These are phyloP conservation scores for Geranium incanum DNA, from an alignment of 441 rosid genomes.

Conservation along the genomic window DNA sequence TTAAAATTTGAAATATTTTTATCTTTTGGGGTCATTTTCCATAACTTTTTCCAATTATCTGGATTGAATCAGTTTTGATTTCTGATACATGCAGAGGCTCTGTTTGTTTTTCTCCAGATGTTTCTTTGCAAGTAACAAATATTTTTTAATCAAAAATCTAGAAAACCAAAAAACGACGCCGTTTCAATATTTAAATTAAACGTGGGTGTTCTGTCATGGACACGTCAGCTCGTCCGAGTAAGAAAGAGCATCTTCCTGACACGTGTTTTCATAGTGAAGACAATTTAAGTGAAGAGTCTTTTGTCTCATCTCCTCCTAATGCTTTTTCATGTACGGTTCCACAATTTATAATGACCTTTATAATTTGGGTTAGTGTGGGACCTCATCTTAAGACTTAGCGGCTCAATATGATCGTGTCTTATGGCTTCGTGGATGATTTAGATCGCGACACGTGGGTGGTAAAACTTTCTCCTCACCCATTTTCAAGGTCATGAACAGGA, in stretches of 20 bases:
- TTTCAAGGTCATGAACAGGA: no score
- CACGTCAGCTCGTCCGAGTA: not conserved
- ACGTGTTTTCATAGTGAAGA: not conserved
- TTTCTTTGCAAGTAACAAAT: not conserved
- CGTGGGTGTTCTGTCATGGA: not conserved
- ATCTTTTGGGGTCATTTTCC: not conserved
- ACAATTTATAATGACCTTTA: no score
- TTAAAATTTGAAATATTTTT: no score
- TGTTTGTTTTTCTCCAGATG: not conserved
- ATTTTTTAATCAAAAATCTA: not conserved
- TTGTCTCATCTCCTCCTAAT: no score
- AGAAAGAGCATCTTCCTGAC: not conserved
- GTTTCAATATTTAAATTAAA: not conserved
- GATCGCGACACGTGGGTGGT: not conserved
- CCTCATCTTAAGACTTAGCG: not conserved
- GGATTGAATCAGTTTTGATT: not conserved
- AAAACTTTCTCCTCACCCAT: no score
- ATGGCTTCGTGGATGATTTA: not conserved
- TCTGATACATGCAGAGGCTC: not conserved
- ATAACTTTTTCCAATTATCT: not conserved
- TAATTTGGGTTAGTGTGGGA: not conserved
- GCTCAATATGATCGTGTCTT: not conserved
- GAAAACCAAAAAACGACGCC: not conserved
- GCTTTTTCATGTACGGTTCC: no score
- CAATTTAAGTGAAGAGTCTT: not conserved